These are phyloP conservation scores for Dactylis glomerata DNA, from an alignment of 176 grass and related monocot genomes.

Conservation along the genomic window DNA sequence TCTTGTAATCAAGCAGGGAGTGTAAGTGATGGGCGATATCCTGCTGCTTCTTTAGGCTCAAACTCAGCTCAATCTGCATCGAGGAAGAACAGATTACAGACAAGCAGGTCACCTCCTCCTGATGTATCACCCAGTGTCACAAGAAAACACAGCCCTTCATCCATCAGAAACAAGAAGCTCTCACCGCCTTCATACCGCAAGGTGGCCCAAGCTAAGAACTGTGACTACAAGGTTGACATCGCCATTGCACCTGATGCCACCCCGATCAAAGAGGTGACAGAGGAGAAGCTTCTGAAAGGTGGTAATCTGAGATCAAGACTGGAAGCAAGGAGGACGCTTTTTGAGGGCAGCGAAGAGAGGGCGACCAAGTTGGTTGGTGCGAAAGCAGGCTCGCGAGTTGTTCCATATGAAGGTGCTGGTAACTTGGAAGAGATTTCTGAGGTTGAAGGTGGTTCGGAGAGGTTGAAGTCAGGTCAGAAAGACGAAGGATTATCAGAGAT, in stretches of 20 bases:
- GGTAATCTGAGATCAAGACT: conserved; percentile 51
- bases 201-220: conserved; percentile 42
- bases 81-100: conserved; percentile 46
- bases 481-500: conserved; percentile 77
- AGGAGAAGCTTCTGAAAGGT: conserved; percentile 58
- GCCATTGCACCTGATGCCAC: conserved; percentile 51
- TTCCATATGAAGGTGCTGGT: conserved; percentile 56
- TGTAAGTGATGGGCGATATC: conserved; percentile 45
- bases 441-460: conserved; percentile 39
- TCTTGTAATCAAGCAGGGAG: conserved; percentile 49
- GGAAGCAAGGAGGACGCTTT: conserved; percentile 51
- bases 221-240: conserved; percentile 61
- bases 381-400: conserved; percentile 65
- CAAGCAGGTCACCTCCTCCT: conserved; percentile 56
- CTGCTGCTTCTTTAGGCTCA: conserved; percentile 44
- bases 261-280: conserved; percentile 71
- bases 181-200: conserved; percentile 49
- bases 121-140: conserved; percentile 58
- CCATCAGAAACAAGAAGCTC: conserved; percentile 70
- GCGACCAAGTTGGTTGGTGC: conserved; percentile 35
- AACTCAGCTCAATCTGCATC: conserved; percentile 48
- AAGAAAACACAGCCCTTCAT: conserved; percentile 44
- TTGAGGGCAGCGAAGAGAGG: conserved; percentile 59
- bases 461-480: conserved; percentile 34
- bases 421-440: conserved; percentile 57